Base-by-base conservation (phyloP, 768 basidiomycete genomes). In the Tylopilus vinaceipallidus region DNA sequence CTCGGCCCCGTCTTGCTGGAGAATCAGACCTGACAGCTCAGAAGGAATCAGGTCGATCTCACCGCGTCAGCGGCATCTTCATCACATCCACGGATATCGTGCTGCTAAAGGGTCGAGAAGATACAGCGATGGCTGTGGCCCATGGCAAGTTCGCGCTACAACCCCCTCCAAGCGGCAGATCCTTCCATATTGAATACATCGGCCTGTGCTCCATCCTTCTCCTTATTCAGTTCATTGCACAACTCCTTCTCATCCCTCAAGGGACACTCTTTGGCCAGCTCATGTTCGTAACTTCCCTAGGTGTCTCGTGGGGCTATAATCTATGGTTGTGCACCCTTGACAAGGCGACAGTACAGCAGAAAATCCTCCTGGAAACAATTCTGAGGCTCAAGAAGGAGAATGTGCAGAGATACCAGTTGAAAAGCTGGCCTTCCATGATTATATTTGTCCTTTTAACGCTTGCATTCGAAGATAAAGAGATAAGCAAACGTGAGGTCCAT, bases 311-410 rank as follows among this genome's bases (percentile, higher is more conserved):
- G 40, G 29, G 26, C n/a, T 42, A 42, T 26, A 42, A 42, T 17
- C 29, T 26, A 3, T 42, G 41, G 41, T 12, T 57, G 13, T 65
- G 70, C 4, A 67, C 66, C 8, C 55, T 76, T 69, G 72, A 78
- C 41, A 67, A 55, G 47, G 67, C 62, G 13, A 57, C 53, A 34
- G 52, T 61, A 7, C 61, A 73, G 48, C 57, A 50, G 24, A 42
- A 57, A 17, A 48, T 70, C 11, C 17, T 69, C 4, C 16, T 69
- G 22, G 23, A 35, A 30, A 30, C 7, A 0, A 47, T 54, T 40
- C 45, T 54, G 12, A 32, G 22, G 4, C 24, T 54, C 36, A 16
- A 26, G 16, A 23, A 3, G 17, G 33, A 23, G 3, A 13, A 24
- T 9, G 16, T 35, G 41, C 33, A 20, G 22, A 38, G 7, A 14